Conservation (phyloP, 768 basidiomycete species). For the Pleurotus cornucopiae region DNA sequence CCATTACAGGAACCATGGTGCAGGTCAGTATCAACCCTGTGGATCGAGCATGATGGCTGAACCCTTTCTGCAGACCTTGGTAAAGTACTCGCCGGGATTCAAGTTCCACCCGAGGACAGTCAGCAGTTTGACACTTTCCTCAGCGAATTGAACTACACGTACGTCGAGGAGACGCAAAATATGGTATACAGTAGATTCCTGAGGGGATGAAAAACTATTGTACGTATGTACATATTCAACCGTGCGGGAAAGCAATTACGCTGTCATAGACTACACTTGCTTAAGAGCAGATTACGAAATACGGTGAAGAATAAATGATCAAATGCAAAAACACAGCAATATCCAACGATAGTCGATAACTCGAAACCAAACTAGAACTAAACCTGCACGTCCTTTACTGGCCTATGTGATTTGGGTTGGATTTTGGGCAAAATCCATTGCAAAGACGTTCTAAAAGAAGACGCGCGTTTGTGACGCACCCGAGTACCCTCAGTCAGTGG, state of each 20-base stretch:
- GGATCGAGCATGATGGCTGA: not conserved
- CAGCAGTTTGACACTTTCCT: conserved; percentile 73
- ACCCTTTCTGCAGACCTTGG: conserved; percentile 63
- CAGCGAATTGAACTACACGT: conserved; percentile 75
- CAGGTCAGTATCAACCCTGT: conserved; percentile 44
- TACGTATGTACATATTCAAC: no score
- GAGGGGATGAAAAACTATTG: conserved; percentile 21
- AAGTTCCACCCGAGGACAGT: conserved; percentile 72
- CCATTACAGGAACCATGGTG: conserved; percentile 97
- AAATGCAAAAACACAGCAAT: conserved; percentile 1
- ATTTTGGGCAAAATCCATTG: conserved; percentile 24
- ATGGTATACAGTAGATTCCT: conserved; percentile 77
- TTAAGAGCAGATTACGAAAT: conserved; percentile 2
- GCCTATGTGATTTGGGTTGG: conserved; percentile 8
- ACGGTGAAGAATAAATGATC: conserved; percentile 9
- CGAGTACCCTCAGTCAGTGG: conserved; percentile 1
- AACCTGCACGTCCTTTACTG: conserved; percentile 13
- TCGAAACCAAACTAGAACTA: no score
- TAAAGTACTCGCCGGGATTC: conserved; percentile 89
- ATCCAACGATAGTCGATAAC: not conserved
- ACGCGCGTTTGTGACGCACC: conserved; percentile 19
- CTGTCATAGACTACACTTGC: conserved; percentile 4
- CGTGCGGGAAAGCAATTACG: not conserved
- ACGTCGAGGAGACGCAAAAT: conserved; percentile 92
- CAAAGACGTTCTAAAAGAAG: conserved; percentile 22